phyloP scores from a whole-genome alignment of 225 moss, liverwort and hornwort genomes.

The Anthoceros angustus region DNA sequence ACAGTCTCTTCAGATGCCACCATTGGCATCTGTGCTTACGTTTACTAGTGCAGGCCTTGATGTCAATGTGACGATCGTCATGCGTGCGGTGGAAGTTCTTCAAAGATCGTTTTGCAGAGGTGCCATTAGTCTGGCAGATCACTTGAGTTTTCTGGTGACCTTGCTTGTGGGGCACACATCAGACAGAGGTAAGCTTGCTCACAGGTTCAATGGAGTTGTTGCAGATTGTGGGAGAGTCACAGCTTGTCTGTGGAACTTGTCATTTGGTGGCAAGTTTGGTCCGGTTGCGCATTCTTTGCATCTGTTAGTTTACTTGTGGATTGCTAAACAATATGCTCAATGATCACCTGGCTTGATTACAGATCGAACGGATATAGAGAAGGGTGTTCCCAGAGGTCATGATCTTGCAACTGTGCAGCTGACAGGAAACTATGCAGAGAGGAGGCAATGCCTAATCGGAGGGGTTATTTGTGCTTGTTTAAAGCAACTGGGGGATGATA shows the following conservation, averaged over 20 bases:
- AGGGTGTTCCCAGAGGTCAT: background rate
- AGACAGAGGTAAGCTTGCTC: slow-evolving; percentile 24
- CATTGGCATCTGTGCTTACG: background rate
- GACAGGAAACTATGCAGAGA: slow-evolving; percentile 12
- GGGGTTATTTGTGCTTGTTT: slow-evolving; percentile 62
- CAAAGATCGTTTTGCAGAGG: slow-evolving; percentile 52
- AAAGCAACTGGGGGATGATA: slow-evolving; percentile 60
- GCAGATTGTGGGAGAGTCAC: background rate
- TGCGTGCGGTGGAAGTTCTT: slow-evolving; percentile 54
- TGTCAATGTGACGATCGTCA: slow-evolving; percentile 38
- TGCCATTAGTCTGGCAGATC: slow-evolving; percentile 42
- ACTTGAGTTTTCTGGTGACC: slow-evolving; percentile 75
- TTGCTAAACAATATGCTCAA: no score
- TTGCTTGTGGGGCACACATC: slow-evolving; percentile 48
- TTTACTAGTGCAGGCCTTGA: slow-evolving; percentile 29
- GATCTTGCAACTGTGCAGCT: slow-evolving; percentile 19
- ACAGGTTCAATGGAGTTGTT: background rate
- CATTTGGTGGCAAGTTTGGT: no score
- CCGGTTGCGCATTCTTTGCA: background rate
- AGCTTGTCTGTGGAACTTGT: no score
- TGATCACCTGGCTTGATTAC: no score
- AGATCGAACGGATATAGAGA: no score
- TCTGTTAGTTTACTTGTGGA: background rate
- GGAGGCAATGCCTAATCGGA: slow-evolving; percentile 32
- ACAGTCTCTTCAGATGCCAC: background rate